Evolutionary conservation across 2,329 filamentous ascomycete genomes (phyloP).

Genomic region (Clarireedia homoeocarpa): DNA sequence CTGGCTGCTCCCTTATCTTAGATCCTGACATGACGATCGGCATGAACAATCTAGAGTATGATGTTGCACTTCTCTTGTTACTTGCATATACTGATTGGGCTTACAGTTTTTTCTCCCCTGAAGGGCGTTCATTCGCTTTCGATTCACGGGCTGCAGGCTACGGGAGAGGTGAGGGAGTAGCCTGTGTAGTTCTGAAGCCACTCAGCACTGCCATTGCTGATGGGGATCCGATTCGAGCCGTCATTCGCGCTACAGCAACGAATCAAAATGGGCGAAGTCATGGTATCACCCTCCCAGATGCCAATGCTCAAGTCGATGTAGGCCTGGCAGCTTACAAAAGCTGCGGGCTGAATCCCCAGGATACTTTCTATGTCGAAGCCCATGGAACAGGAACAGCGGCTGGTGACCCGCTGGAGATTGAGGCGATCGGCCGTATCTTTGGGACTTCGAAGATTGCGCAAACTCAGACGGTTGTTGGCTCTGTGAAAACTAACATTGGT

Average conservation of each 20-base stretch:
- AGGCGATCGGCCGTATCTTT: slow-evolving; percentile 2
- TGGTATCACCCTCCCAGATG: slow-evolving; percentile 48
- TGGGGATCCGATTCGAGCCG: slow-evolving; percentile 48
- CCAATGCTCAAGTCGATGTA: slow-evolving; percentile 35
- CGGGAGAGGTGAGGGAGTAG: no score
- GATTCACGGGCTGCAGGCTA: no score
- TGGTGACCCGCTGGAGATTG: slow-evolving; percentile 18
- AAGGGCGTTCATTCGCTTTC: no score
- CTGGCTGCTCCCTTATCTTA: no score
- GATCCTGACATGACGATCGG: no score
- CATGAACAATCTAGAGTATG: no score
- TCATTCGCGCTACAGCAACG: slow-evolving; percentile 40
- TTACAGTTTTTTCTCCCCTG: no score
- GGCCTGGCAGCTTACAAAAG: slow-evolving; percentile 37
- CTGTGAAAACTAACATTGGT: slow-evolving; percentile 23
- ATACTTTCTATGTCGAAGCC: slow-evolving; percentile 12
- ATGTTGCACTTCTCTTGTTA: no score
- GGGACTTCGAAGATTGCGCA: slow-evolving; percentile 1
- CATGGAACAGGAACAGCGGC: slow-evolving; percentile 16
- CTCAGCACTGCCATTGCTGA: slow-evolving; percentile 26
- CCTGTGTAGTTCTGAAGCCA: no score
- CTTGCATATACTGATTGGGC: no score
- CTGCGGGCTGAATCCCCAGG: slow-evolving; percentile 33
- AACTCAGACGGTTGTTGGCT: slow-evolving; percentile 11
- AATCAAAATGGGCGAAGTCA: slow-evolving; percentile 43